Evolutionary conservation across 331 rosid genomes (phyloP), one percentile per base, ranked within the genome.

Genomic region (Arachis monticola): DNA sequence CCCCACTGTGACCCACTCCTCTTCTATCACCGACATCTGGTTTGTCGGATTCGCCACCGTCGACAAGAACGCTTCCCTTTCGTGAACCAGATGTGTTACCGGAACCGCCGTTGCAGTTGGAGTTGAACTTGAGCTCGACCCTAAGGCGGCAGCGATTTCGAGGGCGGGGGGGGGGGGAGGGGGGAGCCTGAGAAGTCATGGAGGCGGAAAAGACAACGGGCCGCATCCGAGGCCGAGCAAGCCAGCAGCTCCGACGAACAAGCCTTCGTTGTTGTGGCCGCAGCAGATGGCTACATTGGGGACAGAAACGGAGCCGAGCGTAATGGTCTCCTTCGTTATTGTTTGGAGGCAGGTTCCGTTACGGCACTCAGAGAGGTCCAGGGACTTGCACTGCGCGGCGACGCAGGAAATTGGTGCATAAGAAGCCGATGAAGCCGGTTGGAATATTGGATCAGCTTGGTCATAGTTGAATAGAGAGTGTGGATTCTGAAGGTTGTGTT

Each of bases 161-260:
- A 22, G 27, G n/a, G n/a, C n/a, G n/a, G n/a, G n/a, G n/a, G n/a
- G n/a, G n/a, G n/a, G n/a, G 27, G 27, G 1, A 0, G 27, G 27
- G 27, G 27, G 1, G 1, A 22, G 27, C 27, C 27, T 0, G 27
- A 22, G 27, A 22, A 22, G 27, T 22, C 27, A 22, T 22, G 27
- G 97, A 3, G 92, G 83, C 2, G 97, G 93, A 1, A 93, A 89
- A 2, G 98, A 91, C 0, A 91, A 77, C 7, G 87, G 35, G 12
- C 98, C 96, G 17, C 97, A 93, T 2, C 98, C 98, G 46, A 91
- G 89, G 1, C 97, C 98, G 13, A 93, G 91, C 56, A 93, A 75
- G 2, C 98, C 97, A 7, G 97, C 91, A 0, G 97, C 96, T 55
- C 97, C 96, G 53, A 93, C 64, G 27, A 22, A 22, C 27, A 22